Percentiles rank a stretch among this genome's conserved stretches.
These are phyloP conservation scores for Ustilago xerochloae DNA, from an alignment of 1,284 basidiomycete species.

Conservation along the genomic window DNA sequence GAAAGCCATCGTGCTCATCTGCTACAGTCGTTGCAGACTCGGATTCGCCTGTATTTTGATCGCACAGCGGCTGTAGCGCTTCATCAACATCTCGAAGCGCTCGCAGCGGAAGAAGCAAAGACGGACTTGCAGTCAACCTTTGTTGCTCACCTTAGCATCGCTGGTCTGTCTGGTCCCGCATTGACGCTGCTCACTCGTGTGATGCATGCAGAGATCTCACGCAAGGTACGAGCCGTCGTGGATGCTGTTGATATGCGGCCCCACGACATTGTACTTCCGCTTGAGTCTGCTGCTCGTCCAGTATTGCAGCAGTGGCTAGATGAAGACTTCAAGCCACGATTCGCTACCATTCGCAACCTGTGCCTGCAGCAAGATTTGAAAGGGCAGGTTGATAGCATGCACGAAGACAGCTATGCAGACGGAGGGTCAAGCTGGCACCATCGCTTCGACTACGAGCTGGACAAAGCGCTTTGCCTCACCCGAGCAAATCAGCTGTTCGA, in stretches of 20 bases:
- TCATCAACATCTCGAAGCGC: slow-evolving; percentile 12
- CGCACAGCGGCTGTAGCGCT: slow-evolving; percentile 11
- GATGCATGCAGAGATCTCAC: slow-evolving; percentile 30
- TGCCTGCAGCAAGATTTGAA: slow-evolving; percentile 6
- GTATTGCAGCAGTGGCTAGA: slow-evolving; percentile 39
- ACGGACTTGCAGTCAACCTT: slow-evolving; percentile 18
- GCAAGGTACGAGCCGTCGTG: slow-evolving; percentile 34
- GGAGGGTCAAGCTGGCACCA: slow-evolving; percentile 19
- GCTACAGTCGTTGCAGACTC: slow-evolving; percentile 16
- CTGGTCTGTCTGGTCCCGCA: slow-evolving; percentile 22
- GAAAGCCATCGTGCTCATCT: slow-evolving; percentile 3
- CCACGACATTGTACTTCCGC: slow-evolving; percentile 24
- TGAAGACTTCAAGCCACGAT: slow-evolving; percentile 31
- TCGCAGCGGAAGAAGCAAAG: slow-evolving; percentile 4
- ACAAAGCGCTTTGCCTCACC: slow-evolving; percentile 43
- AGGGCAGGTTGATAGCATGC: neutral
- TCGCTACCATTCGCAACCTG: slow-evolving; percentile 25
- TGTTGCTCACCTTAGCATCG: slow-evolving; percentile 14
- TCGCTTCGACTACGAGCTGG: slow-evolving; percentile 51
- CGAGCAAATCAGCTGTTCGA: slow-evolving; percentile 80
- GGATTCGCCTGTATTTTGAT: slow-evolving; percentile 19
- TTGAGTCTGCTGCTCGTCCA: slow-evolving; percentile 35
- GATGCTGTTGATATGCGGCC: slow-evolving; percentile 22
- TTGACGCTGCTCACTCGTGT: slow-evolving; percentile 33
- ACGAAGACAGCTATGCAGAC: slow-evolving; percentile 3